These are phyloP conservation scores for Hydrangea macrophylla DNA, from an alignment of 148 eudicot genomes.

Conservation along the genomic window DNA sequence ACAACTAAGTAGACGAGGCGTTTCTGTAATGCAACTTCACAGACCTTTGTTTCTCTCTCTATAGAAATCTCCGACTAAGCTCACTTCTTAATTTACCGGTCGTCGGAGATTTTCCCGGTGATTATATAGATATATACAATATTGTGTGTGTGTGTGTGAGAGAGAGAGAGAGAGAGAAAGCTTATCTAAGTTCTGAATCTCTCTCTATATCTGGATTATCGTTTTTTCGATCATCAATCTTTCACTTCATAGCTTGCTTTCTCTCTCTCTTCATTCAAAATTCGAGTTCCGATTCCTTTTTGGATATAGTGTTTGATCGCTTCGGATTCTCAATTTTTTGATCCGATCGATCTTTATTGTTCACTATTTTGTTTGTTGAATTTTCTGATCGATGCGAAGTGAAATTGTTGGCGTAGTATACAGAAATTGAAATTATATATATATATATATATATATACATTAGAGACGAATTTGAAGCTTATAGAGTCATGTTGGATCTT, in stretches of 20 bases:
- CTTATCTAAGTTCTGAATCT: neutral
- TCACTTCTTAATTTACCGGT: neutral
- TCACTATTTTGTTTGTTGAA: constrained; percentile 3
- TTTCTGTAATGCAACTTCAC: neutral
- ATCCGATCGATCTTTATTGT: neutral
- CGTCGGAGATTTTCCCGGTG: constrained; percentile 5
- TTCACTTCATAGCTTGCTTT: neutral
- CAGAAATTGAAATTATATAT: neutral
- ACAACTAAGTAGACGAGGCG: neutral
- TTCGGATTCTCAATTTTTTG: neutral
- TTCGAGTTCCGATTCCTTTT: neutral
- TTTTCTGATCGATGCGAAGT: neutral
- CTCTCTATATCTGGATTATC: neutral
- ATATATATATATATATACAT: neutral
- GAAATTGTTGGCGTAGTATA: too few species aligned
- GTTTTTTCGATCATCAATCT: neutral
- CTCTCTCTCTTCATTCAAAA: neutral
- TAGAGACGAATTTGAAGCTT: neutral
- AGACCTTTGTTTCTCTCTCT: neutral
- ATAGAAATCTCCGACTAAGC: neutral
- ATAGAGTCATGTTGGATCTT: constrained; percentile 18
- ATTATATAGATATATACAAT: neutral
- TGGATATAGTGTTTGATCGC: neutral
- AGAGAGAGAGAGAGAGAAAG: neutral
- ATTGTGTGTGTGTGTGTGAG: neutral